These are phyloP conservation scores for Nakazawaea peltata DNA, from an alignment of 805 yeast genomes.

Conservation along the genomic window DNA sequence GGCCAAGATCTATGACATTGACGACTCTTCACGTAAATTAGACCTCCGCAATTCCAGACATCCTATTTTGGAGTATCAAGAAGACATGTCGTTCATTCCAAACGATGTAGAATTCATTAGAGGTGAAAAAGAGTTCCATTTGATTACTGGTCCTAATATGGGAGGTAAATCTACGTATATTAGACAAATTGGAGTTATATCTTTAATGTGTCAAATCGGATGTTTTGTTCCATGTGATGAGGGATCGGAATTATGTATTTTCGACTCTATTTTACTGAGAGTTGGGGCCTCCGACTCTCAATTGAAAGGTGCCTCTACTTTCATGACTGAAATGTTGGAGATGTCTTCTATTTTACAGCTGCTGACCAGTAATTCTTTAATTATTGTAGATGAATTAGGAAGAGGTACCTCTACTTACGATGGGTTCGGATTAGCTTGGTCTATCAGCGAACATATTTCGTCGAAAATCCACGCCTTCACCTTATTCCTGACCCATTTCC, in stretches of 20 bases:
- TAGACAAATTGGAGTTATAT: constrained; percentile 81
- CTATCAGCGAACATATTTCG: constrained; percentile 83
- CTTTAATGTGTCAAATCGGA: constrained; percentile 84
- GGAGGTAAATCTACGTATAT: constrained; percentile 95
- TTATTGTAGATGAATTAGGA: constrained; percentile 92
- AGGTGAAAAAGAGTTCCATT: constrained; percentile 56
- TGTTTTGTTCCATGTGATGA: constrained; percentile 74
- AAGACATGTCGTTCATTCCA: constrained; percentile 82
- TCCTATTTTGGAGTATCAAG: constrained; percentile 91
- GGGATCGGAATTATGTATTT: constrained; percentile 71
- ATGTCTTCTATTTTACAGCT: constrained; percentile 80
- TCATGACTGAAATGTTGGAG: constrained; percentile 95
- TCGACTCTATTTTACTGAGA: constrained; percentile 89
- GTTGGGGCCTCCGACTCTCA: constrained; percentile 99
- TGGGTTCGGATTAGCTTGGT: constrained; percentile 97
- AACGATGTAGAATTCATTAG: constrained; percentile 72
- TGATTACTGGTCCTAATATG: constrained; percentile 96
- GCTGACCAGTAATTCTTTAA: constrained; percentile 70
- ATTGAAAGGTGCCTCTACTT: constrained; percentile 92
- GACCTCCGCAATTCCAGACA: constrained; percentile 75
- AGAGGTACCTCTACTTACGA: constrained; percentile 93
- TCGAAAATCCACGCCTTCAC: constrained; percentile 67
- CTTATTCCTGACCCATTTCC: constrained; percentile 95
- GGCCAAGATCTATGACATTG: constrained; percentile 44
- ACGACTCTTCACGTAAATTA: constrained; percentile 35